These are phyloP conservation scores for Trichoderma brevicompactum DNA, from an alignment of 2,329 filamentous ascomycete species.

Conservation along the genomic window DNA sequence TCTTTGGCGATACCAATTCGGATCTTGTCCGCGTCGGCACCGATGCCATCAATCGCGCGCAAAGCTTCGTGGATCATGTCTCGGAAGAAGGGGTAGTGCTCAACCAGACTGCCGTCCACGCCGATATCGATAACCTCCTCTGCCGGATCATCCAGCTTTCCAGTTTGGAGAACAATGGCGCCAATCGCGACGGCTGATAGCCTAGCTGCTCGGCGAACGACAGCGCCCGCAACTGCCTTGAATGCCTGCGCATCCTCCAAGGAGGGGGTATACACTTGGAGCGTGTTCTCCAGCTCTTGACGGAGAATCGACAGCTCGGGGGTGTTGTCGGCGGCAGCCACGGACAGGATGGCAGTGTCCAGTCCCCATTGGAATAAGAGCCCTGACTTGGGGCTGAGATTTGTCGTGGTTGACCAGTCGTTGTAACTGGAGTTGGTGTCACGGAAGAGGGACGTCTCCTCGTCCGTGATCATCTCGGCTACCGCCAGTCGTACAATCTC, in stretches of 20 bases:
- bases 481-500: conserved; percentile 85
- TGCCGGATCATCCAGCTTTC: conserved; percentile 64
- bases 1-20: conserved; percentile 97
- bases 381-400: conserved; percentile 65
- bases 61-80: conserved; percentile 85
- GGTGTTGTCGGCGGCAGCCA: conserved; percentile 79
- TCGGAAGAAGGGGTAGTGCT: conserved; percentile 94
- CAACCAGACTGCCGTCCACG: conserved; percentile 91
- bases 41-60: conserved; percentile 75
- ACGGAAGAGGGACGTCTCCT: conserved; percentile 71
- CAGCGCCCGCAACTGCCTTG: conserved; percentile 78
- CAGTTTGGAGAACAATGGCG: conserved; percentile 80
- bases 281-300: conserved; percentile 74
- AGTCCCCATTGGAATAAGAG: conserved; percentile 85
- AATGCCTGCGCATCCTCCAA: conserved; percentile 87
- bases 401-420: conserved; percentile 71
- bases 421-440: conserved; percentile 75
- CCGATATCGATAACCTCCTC: conserved; percentile 84
- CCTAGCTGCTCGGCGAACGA: conserved; percentile 86
- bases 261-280: conserved; percentile 76
- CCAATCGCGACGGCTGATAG: conserved; percentile 87
- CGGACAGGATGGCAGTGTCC: conserved; percentile 87
- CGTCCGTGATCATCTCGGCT: conserved; percentile 71
- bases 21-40: conserved; percentile 77
- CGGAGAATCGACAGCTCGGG: conserved; percentile 73